Percentiles rank a stretch among this genome's conserved stretches.
These are phyloP conservation scores for Fusarium bactridioides DNA, from an alignment of 2,329 filamentous ascomycete species.

Conservation along the genomic window DNA sequence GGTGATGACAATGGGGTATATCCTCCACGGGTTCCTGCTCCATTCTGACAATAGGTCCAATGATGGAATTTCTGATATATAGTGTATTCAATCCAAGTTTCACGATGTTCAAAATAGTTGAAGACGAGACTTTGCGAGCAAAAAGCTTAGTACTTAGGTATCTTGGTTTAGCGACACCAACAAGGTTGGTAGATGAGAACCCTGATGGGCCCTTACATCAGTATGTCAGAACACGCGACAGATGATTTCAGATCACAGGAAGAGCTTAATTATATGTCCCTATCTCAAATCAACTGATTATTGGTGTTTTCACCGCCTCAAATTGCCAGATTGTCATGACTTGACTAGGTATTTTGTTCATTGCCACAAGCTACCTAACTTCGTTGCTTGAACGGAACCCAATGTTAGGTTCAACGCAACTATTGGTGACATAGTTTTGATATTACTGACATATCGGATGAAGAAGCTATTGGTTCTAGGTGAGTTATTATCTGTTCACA, in stretches of 20 bases:
- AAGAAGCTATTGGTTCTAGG: accelerated
- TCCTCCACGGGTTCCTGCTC: constrained; percentile 10
- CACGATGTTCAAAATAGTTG: background rate
- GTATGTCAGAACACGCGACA: background rate
- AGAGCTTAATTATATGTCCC: background rate
- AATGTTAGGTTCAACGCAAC: background rate
- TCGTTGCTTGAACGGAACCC: accelerated
- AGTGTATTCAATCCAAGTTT: background rate
- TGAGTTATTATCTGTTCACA: accelerated
- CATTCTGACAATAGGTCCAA: background rate
- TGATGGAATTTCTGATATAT: background rate
- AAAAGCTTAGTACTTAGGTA: background rate
- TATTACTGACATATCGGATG: accelerated
- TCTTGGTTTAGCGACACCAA: background rate
- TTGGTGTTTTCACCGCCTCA: too few species aligned
- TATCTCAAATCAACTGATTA: background rate
- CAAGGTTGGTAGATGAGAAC: constrained; percentile 2
- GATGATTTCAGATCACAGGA: background rate
- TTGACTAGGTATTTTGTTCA: too few species aligned
- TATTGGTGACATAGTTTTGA: accelerated
- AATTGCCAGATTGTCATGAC: background rate
- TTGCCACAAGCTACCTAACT: accelerated
- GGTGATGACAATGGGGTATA: constrained; percentile 24
- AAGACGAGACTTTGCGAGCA: background rate
- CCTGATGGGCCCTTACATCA: background rate